These are phyloP conservation scores for Candida labiduridarum DNA, from an alignment of 1,139 yeast genomes.

Conservation along the genomic window DNA sequence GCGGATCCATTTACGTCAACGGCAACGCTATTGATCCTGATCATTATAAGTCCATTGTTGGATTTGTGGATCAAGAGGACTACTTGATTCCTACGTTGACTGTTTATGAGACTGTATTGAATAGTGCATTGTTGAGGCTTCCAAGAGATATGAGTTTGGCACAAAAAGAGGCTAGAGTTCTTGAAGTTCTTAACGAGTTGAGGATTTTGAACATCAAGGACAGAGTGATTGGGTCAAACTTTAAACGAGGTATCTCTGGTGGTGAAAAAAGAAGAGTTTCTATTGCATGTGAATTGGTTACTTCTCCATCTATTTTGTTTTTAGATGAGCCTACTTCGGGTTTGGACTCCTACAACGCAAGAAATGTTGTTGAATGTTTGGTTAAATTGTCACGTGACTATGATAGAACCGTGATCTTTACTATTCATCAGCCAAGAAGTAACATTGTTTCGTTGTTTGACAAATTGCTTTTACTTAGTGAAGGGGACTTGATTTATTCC, in stretches of 20 bases:
- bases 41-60: conserved; percentile 69
- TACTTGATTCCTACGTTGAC: conserved; percentile 88
- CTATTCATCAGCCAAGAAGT: conserved; percentile 98
- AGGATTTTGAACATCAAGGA: conserved; percentile 84
- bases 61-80: conserved; percentile 98
- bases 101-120: conserved; percentile 91
- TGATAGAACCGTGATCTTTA: conserved; percentile 84
- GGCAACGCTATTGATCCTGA: conserved; percentile 51
- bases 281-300: conserved; percentile 86
- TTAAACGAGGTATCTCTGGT: conserved; percentile 91
- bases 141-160: conserved; percentile 76
- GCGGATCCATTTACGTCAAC: conserved; percentile 73
- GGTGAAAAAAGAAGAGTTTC: conserved; percentile 90
- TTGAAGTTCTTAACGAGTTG: conserved; percentile 82
- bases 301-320: conserved; percentile 79
- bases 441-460: conserved; percentile 92
- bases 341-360: conserved; percentile 89
- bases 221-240: conserved; percentile 84
- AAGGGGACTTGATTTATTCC: conserved; percentile 84
- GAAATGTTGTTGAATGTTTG: conserved; percentile 83
- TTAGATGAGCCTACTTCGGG: conserved; percentile 96
- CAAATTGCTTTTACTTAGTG: conserved; percentile 74
- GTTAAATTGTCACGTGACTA: conserved; percentile 79
- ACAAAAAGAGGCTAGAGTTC: conserved; percentile 76
- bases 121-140: conserved; percentile 84